Evolutionary conservation across 1,284 basidiomycete species (phyloP).

Genomic region (Schizophyllum amplum): DNA sequence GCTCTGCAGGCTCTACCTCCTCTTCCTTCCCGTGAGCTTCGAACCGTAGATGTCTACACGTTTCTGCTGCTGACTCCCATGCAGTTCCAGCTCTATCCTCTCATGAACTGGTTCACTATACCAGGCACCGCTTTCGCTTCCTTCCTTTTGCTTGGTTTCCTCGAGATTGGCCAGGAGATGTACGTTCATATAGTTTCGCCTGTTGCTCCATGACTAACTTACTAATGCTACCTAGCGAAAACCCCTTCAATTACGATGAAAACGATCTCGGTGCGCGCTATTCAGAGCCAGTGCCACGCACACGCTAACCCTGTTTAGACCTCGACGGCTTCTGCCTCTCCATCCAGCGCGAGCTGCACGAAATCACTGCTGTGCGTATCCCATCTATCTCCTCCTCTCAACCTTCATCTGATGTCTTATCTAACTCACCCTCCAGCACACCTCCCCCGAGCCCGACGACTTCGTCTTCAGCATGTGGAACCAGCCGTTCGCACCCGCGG

Average conservation of each 20-base stretch:
- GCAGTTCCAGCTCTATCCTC: constrained; percentile 51
- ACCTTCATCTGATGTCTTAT: not conserved
- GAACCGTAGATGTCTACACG: no score
- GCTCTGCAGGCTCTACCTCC: constrained; percentile 57
- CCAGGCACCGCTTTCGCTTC: constrained; percentile 54
- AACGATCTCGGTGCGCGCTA: constrained; percentile 48
- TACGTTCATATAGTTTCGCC: constrained; percentile 35
- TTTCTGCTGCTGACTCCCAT: not conserved
- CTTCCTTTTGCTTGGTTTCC: constrained; percentile 58
- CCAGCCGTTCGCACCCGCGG: constrained; percentile 59
- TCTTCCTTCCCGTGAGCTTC: constrained; percentile 51
- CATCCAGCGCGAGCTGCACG: constrained; percentile 57
- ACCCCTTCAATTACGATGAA: constrained; percentile 62
- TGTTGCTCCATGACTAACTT: not conserved
- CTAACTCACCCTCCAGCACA: constrained; percentile 35
- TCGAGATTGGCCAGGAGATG: constrained; percentile 68
- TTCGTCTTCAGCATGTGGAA: constrained; percentile 51
- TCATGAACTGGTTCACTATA: constrained; percentile 47
- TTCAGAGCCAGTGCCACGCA: constrained; percentile 26
- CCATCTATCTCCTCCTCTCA: constrained; percentile 1
- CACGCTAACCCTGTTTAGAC: constrained; percentile 26
- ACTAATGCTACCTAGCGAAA: constrained; percentile 41
- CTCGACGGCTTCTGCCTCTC: constrained; percentile 57
- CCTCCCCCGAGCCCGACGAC: constrained; percentile 36
- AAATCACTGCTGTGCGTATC: constrained; percentile 56